Percentiles rank a stretch among this genome's conserved stretches.
These are phyloP conservation scores for Yamadazyma dendronema DNA, from an alignment of 1,139 yeast species.

Conservation along the genomic window DNA sequence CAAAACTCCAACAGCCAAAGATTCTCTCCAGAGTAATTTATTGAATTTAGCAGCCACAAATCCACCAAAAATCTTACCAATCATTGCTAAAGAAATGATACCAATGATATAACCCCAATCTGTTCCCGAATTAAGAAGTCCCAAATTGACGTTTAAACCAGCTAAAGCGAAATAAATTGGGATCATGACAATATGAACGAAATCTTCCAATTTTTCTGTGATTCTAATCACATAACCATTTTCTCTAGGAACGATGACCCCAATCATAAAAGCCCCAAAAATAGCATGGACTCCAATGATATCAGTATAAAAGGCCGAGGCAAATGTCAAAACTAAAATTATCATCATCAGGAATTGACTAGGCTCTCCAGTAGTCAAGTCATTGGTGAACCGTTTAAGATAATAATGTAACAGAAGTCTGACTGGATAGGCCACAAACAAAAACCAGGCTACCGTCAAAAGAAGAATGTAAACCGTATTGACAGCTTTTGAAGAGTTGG, in stretches of 20 bases:
- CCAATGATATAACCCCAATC: slow-evolving; percentile 80
- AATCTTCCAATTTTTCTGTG: slow-evolving; percentile 73
- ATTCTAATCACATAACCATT: slow-evolving; percentile 66
- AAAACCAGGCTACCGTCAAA: slow-evolving; percentile 64
- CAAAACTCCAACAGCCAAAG: slow-evolving; percentile 72
- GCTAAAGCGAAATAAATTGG: slow-evolving; percentile 81
- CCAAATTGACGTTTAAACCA: slow-evolving; percentile 68
- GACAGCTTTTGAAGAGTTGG: slow-evolving; percentile 67
- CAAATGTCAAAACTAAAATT: slow-evolving; percentile 54
- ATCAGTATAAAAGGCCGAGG: slow-evolving; percentile 75
- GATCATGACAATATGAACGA: slow-evolving; percentile 65
- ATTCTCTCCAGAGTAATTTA: slow-evolving; percentile 69
- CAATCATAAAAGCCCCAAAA: slow-evolving; percentile 79
- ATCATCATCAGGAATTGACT: slow-evolving; percentile 60
- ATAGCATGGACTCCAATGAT: slow-evolving; percentile 80
- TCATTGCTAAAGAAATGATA: slow-evolving; percentile 60
- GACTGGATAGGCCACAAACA: slow-evolving; percentile 56
- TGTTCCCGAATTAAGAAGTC: slow-evolving; percentile 56
- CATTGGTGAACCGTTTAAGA: slow-evolving; percentile 44
- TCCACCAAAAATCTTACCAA: slow-evolving; percentile 68
- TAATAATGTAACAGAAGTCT: slow-evolving; percentile 46
- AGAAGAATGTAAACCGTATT: slow-evolving; percentile 67
- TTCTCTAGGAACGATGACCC: slow-evolving; percentile 75
- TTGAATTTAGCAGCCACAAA: slow-evolving; percentile 57
- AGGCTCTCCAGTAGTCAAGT: slow-evolving; percentile 56